phyloP scores from a whole-genome alignment of 306 rosid genomes.

The Boehmeria nivea region DNA sequence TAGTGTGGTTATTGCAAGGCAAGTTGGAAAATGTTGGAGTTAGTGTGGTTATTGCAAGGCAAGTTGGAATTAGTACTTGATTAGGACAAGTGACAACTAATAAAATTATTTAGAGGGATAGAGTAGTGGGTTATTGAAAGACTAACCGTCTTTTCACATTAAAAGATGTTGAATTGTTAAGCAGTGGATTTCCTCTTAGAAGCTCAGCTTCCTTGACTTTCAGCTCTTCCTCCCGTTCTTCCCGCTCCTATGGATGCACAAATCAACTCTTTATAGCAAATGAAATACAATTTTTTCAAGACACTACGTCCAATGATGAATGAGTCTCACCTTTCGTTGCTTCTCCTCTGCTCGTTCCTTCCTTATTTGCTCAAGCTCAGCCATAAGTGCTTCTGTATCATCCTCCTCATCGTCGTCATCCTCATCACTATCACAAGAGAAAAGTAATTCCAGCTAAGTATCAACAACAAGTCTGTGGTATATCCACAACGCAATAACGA shows the following conservation, averaged over 20 bases:
- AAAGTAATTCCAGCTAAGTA: not conserved
- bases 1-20: no score
- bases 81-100: not conserved
- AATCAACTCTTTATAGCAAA: not conserved
- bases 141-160: slow-evolving; percentile 11
- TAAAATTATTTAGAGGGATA: not conserved
- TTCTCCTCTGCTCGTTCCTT: slow-evolving; percentile 95
- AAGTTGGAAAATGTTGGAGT: no score
- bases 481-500: no score
- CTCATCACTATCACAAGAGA: slow-evolving; percentile 33
- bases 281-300: not conserved
- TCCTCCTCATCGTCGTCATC: slow-evolving; percentile 61
- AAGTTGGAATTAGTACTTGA: no score
- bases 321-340: slow-evolving; percentile 59
- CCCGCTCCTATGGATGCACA: slow-evolving; percentile 48
- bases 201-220: slow-evolving; percentile 13
- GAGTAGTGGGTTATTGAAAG: not conserved
- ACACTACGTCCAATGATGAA: not conserved
- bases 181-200: slow-evolving; percentile 13
- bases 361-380: slow-evolving; percentile 97
- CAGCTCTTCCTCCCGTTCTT: slow-evolving; percentile 58
- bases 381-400: slow-evolving; percentile 84
- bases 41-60: no score
- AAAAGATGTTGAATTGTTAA: slow-evolving; percentile 10
- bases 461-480: no score